These are phyloP conservation scores for Tulasnella sp. DNA, from an alignment of 768 basidiomycete genomes.

Conservation along the genomic window DNA sequence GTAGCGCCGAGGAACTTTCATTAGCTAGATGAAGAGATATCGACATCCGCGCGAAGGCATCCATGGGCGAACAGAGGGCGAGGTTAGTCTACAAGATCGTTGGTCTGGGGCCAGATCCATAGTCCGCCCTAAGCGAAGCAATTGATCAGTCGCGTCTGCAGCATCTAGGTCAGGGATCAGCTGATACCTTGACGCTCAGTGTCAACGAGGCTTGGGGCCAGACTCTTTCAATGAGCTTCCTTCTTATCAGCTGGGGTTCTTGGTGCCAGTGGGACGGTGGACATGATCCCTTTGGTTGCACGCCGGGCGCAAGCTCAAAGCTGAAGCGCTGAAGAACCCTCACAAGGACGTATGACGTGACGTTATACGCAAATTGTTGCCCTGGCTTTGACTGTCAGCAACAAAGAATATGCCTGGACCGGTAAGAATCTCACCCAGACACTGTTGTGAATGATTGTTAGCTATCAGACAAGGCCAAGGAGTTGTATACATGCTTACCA, in stretches of 20 bases:
- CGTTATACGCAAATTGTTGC: constrained; percentile 69
- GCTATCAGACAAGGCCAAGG: background rate
- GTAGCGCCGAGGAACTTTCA: background rate
- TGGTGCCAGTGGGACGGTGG: constrained; percentile 36
- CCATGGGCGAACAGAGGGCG: too few species aligned
- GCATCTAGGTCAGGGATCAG: too few species aligned
- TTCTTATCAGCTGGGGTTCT: constrained; percentile 3
- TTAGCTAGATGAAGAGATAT: background rate
- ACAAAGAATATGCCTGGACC: background rate
- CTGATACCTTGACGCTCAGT: constrained; percentile 10
- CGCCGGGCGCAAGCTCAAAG: constrained; percentile 52
- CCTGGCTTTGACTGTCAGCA: background rate
- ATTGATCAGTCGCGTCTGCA: too few species aligned
- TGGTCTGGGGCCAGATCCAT: too few species aligned
- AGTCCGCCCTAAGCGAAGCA: too few species aligned
- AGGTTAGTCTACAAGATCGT: too few species aligned
- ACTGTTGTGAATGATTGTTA: constrained; percentile 35
- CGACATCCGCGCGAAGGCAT: too few species aligned
- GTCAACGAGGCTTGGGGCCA: constrained; percentile 20
- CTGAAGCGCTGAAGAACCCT: constrained; percentile 58
- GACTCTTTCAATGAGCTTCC: constrained; percentile 13
- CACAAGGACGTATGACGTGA: constrained; percentile 64
- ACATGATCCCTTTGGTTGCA: constrained; percentile 52
- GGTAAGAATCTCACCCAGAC: constrained; percentile 25
- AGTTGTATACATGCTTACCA: constrained; percentile 31